Base-by-base conservation (phyloP, 2,329 filamentous ascomycete genomes). In the Davidsoniella virescens region DNA sequence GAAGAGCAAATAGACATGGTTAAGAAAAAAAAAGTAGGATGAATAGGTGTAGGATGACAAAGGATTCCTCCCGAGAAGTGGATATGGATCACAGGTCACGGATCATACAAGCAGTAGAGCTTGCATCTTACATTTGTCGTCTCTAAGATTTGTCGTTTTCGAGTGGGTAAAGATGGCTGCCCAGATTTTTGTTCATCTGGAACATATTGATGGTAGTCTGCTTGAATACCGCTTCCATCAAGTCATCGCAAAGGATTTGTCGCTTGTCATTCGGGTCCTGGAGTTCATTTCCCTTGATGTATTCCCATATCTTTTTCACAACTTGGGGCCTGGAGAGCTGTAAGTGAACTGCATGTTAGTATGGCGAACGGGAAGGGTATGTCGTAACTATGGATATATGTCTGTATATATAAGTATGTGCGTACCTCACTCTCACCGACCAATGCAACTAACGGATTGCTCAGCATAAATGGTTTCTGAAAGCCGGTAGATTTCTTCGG, bases 111-210 rank as follows among this genome's bases (percentile, higher is more conserved):
- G 5, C 20, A 23, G 4, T 33, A 33, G 12, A 33, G 29, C 29
- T 33, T 33, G 29, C 29, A 9, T 12, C 29, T 33, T 33, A 12
- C 12, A 33, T 33, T 12, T 33, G 29, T 6, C 29, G 9, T 33
- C 29, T 12, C n/a, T 50, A 61, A 23, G 20, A 5, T 52, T 65
- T 78, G 63, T 92, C 87, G 20, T 23, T 23, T 49, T 90, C 87
- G 44, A 85, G 73, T 2, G 83, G 84, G 61, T 94, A 95, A 38
- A 96, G 71, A 60, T 96, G 90, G 62, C 83, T 81, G 55, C 85
- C 87, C 9, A 96, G 78, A 14, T 94, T 77, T 70, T 95, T 95
- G 71, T 94, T 96, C 90, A 98, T 96, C 57, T 87, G 88, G 65
- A 98, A 98, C 92, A 98, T 98, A 66, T 96, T 87, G 46, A 98